These are phyloP conservation scores for Kregervanrija pseudodelftensis DNA, from an alignment of 805 yeast genomes.

Conservation along the genomic window DNA sequence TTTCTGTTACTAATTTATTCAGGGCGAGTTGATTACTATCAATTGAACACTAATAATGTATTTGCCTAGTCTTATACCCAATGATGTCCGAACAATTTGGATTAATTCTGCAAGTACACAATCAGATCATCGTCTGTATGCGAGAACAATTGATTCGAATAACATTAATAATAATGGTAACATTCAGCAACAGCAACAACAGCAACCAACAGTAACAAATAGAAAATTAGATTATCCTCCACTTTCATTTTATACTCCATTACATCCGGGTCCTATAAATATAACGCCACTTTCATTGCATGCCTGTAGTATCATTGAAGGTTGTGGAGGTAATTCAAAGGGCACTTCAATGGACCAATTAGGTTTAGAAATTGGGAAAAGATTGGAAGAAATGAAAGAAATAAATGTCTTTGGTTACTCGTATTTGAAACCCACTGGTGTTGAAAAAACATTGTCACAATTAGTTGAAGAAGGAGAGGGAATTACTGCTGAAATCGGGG, in stretches of 20 bases:
- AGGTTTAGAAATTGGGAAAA: conserved; percentile 10
- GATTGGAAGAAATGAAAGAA: conserved; percentile 7
- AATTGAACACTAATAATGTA: conserved; percentile 29
- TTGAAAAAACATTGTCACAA: conserved; percentile 42
- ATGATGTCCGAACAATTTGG: conserved; percentile 42
- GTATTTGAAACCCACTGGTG: conserved; percentile 42
- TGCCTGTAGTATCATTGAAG: background rate
- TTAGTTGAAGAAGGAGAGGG: conserved; percentile 18
- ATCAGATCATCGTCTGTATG: conserved; percentile 2
- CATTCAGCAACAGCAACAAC: conserved; percentile 6
- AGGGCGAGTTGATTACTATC: too few species aligned
- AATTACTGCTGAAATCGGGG: background rate
- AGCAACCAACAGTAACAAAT: conserved; percentile 7
- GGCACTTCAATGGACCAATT: conserved; percentile 15
- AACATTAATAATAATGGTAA: background rate
- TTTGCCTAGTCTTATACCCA: conserved; percentile 39
- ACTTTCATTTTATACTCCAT: conserved; percentile 7
- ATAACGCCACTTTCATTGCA: conserved; percentile 1
- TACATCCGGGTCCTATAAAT: conserved; percentile 6
- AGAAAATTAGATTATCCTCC: conserved; percentile 13
- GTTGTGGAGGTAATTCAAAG: background rate
- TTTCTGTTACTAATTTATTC: too few species aligned
- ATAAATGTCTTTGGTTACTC: conserved; percentile 9
- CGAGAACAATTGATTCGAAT: background rate
- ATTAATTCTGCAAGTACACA: conserved; percentile 14